Evolutionary conservation across 2,329 filamentous ascomycete species (phyloP).

Genomic region (Fusarium vanettenii): DNA sequence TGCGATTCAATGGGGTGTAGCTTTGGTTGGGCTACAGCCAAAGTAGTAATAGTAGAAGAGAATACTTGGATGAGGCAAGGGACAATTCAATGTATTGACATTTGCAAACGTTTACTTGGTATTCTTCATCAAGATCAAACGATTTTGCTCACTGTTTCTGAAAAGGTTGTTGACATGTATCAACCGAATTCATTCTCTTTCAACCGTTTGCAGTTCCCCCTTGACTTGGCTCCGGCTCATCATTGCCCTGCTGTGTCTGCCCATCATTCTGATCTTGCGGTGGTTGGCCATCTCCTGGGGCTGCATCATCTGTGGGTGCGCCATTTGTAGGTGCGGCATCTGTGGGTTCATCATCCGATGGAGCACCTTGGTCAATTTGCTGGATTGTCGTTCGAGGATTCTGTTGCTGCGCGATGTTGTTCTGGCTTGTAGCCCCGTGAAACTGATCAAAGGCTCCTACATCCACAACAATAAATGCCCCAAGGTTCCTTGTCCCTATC

Average conservation of each 20-base stretch:
- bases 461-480: conserved; percentile 42
- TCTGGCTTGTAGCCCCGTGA: background rate
- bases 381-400: background rate
- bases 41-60: too few species aligned
- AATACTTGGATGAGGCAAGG: background rate
- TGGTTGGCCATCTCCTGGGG: background rate
- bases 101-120: background rate
- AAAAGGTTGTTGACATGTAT: background rate
- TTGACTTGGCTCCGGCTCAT: background rate
- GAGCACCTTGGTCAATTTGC: background rate
- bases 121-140: background rate
- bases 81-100: background rate
- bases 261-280: background rate
- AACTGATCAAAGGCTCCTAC: conserved; percentile 10
- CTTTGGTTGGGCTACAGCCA: too few species aligned
- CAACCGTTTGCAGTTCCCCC: conserved; percentile 10
- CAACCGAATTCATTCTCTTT: background rate
- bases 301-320: background rate
- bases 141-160: background rate
- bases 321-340: too few species aligned
- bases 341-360: background rate
- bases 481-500: conserved; percentile 11
- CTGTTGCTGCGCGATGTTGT: background rate
- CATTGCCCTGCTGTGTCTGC: background rate
- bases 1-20: background rate